Base-by-base conservation (phyloP, 2,329 filamentous ascomycete species). In the Coniochaeta sp. region DNA sequence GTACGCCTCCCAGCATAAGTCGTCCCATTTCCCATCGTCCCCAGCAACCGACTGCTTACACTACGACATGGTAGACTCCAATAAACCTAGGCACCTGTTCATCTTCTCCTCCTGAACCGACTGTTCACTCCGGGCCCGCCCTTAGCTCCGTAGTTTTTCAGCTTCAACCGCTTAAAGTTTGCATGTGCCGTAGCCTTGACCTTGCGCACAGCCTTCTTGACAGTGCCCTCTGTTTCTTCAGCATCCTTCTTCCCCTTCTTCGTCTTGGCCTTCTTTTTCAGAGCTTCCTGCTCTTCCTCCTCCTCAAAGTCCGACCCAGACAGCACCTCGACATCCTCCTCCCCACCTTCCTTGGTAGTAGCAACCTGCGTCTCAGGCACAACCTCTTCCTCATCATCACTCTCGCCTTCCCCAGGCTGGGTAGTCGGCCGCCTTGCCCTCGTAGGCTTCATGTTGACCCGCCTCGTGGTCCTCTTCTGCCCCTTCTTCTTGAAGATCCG, bases 401-500 rank as follows among this genome's bases (percentile, higher is more conserved):
- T 72, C 9, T 71, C 68, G 2, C 68, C 67, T 1, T 66, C 64
- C 0, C 62, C 66, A 8, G 66, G 66, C 3, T 59, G 68, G 3
- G 62, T 66, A 44, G 71, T 64, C 24, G 81, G 79, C 40, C 85
- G 79, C 67, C 80, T 81, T 7, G 71, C 69, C 60, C 76, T 71
- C 0, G 74, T 80, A 1, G 84, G 84, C 63, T 76, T 79, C 76
- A 89, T 90, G 62, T 87, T 91, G 60, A 83, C 80, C 56, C 81
- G 78, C 63, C 87, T 80, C 3, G 90, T 93, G 60, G 89, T 91
- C 62, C 90, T 81, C 77, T 95, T 95, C 70, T 90, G 83, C 0
- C 89, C 90, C 77, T 90, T 90, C 81, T 95, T 95, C 79, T 93
- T 93, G 78, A 83, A 93, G 1, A 84, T 73, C 59, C 80, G 83